phyloP scores from a whole-genome alignment of 2,329 filamentous ascomycete species.

The Cercospora beticola region DNA sequence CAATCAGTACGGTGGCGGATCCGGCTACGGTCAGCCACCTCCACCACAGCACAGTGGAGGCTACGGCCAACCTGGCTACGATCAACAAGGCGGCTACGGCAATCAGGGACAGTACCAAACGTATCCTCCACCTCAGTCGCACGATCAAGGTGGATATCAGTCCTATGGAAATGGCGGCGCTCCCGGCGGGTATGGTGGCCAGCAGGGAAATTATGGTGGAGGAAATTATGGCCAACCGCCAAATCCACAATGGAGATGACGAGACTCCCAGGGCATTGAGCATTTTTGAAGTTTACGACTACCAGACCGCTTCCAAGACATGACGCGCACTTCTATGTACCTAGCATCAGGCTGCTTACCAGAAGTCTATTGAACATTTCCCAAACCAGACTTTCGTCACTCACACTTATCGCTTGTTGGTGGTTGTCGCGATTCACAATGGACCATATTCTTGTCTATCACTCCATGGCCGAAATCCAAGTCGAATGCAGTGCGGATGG shows the following conservation, averaged over 20 bases:
- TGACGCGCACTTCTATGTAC: background rate
- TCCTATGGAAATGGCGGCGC: conserved; percentile 18
- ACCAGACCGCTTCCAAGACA: conserved; percentile 1
- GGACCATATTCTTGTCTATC: background rate
- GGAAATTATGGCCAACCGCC: conserved; percentile 27
- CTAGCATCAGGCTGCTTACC: background rate
- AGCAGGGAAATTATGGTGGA: conserved; percentile 28
- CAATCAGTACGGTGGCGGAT: conserved; percentile 21
- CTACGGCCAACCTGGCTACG: conserved; percentile 21
- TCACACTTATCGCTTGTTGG: background rate
- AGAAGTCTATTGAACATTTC: background rate
- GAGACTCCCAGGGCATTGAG: background rate
- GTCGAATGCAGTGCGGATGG: background rate
- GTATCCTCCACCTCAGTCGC: conserved; percentile 18
- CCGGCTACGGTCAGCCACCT: conserved; percentile 15
- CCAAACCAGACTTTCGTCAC: background rate
- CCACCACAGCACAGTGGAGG: conserved; percentile 17
- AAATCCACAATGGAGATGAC: conserved; percentile 34
- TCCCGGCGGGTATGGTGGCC: conserved; percentile 24
- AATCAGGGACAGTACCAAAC: conserved; percentile 22
- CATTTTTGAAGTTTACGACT: background rate
- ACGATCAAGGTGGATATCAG: conserved; percentile 28
- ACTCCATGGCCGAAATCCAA: background rate
- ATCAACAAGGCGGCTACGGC: conserved; percentile 17
- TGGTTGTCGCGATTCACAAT: background rate